Evolutionary conservation across 371 early-diverging fungal genomes (phyloP).

Genomic region (Rhizopus arrhizus): DNA sequence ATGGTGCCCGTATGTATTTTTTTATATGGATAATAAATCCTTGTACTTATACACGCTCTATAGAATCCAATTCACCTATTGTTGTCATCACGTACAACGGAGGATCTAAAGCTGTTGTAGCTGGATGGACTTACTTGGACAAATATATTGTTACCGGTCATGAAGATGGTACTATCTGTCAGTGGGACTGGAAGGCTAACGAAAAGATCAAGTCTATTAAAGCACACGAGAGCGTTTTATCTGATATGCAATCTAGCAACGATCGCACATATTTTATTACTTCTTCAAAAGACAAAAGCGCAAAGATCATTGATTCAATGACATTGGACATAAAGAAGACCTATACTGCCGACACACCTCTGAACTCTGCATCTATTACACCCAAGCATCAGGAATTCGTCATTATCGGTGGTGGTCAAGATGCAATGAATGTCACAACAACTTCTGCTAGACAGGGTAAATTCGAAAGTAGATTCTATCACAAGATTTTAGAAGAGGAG

Average conservation of each 20-base stretch:
- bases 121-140: conserved; percentile 90
- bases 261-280: conserved; percentile 97
- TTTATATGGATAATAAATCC: background rate
- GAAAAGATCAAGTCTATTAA: conserved; percentile 62
- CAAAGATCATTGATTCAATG: conserved; percentile 88
- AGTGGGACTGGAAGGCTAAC: conserved; percentile 87
- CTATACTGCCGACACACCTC: conserved; percentile 91
- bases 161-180: conserved; percentile 87
- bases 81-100: conserved; percentile 66
- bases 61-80: conserved; percentile 76
- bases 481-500: conserved; percentile 96
- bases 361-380: conserved; percentile 95
- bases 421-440: conserved; percentile 92
- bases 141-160: conserved; percentile 91
- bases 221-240: conserved; percentile 79
- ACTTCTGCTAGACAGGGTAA: conserved; percentile 94
- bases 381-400: conserved; percentile 82
- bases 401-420: conserved; percentile 84
- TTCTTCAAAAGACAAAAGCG: conserved; percentile 94
- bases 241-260: conserved; percentile 91
- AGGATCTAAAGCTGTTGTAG: conserved; percentile 89
- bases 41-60: background rate
- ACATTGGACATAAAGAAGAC: conserved; percentile 84
- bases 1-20: conserved; percentile 32
- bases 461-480: conserved; percentile 99